Percentiles rank a stretch among this genome's conserved stretches.
Evolutionary conservation across 305 asterid species (phyloP).

Genomic region (Fraxinus sp.): DNA sequence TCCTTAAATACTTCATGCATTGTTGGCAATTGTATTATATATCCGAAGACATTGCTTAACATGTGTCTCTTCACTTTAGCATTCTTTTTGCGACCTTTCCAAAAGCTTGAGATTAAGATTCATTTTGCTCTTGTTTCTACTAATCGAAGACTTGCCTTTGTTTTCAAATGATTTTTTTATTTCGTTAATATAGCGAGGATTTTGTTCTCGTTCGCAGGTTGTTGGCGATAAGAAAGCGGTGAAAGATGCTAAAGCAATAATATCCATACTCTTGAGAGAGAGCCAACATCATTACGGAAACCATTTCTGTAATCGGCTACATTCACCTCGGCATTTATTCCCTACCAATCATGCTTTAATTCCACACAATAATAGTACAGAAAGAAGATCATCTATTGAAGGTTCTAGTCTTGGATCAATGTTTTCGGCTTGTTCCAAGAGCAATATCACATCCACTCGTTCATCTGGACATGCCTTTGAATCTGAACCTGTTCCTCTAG

Average conservation of each 20-base stretch:
- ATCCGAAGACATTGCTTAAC: conserved; percentile 10
- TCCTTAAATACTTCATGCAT: conserved; percentile 8
- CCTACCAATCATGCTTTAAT: conserved; percentile 59
- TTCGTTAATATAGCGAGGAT: conserved; percentile 7
- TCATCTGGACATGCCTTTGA: conserved; percentile 55
- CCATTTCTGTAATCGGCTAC: conserved; percentile 53
- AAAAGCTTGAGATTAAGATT: conserved; percentile 8
- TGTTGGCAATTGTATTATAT: background rate
- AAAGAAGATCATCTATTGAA: conserved; percentile 53
- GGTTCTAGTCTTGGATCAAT: conserved; percentile 62
- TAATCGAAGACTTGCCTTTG: background rate
- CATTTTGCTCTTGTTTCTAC: background rate
- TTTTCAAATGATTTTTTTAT: conserved; percentile 1
- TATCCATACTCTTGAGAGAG: conserved; percentile 82
- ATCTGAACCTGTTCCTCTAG: conserved; percentile 38
- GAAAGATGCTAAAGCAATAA: conserved; percentile 62
- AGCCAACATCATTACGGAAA: conserved; percentile 87
- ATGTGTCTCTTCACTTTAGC: background rate
- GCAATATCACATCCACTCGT: conserved; percentile 50
- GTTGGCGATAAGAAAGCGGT: conserved; percentile 77
- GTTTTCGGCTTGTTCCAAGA: conserved; percentile 51
- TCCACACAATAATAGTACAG: conserved; percentile 36
- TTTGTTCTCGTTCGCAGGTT: conserved; percentile 43
- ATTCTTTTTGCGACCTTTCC: conserved; percentile 1
- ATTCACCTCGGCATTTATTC: conserved; percentile 63